phyloP scores from a whole-genome alignment of 2,329 filamentous ascomycete genomes.

The Cordyceps tenuipes region DNA sequence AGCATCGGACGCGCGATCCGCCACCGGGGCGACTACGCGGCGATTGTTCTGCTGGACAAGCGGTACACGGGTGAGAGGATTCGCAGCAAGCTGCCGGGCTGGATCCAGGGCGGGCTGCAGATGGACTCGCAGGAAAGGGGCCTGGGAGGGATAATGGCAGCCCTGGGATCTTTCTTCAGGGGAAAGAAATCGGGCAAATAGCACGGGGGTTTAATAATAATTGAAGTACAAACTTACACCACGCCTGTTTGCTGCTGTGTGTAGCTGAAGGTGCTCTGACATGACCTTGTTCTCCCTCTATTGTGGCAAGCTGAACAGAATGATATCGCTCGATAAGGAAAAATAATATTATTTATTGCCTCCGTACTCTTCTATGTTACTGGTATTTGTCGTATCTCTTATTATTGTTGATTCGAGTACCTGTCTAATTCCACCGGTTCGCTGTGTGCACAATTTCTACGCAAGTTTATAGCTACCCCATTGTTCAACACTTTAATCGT shows the following conservation, averaged over 20 bases:
- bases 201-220: background rate
- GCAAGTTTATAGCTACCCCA: too few relatives aligned
- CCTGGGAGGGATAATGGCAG: constrained; percentile 51
- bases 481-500: too few relatives aligned
- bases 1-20: constrained; percentile 89
- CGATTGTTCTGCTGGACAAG: constrained; percentile 76
- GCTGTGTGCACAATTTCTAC: too few relatives aligned
- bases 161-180: constrained; percentile 50
- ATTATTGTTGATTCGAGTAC: too few relatives aligned
- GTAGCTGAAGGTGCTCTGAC: too few relatives aligned
- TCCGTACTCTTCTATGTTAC: too few relatives aligned
- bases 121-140: constrained; percentile 39
- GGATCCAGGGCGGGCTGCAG: constrained; percentile 70
- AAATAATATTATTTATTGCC: too few relatives aligned
- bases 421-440: too few relatives aligned
- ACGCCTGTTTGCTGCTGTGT: too few relatives aligned
- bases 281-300: too few relatives aligned
- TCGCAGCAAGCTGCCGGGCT: constrained; percentile 70
- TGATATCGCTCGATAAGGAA: background rate
- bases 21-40: constrained; percentile 80
- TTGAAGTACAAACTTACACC: background rate
- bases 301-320: too few relatives aligned
- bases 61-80: constrained; percentile 71
- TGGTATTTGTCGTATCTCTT: too few relatives aligned
- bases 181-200: constrained; percentile 30